These are phyloP conservation scores for Eleusine indica DNA, from an alignment of 176 grass and related monocot genomes.

Conservation along the genomic window DNA sequence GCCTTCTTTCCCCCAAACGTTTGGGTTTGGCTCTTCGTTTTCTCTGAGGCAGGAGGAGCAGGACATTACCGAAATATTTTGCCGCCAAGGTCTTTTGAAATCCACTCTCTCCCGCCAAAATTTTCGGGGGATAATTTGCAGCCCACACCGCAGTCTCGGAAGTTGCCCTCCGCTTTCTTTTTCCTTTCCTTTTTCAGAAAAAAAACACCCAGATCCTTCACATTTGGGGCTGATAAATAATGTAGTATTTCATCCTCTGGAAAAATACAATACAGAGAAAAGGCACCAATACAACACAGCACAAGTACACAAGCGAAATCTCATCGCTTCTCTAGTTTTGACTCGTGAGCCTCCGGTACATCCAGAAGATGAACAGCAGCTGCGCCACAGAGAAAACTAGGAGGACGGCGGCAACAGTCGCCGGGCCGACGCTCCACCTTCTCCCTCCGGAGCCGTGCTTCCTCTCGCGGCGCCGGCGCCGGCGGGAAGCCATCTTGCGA, in stretches of 20 bases:
- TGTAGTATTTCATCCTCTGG: too few species aligned
- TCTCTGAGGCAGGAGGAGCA: not conserved
- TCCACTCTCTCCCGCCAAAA: slow-evolving; percentile 34
- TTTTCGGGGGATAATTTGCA: not conserved
- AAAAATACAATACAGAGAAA: too few species aligned
- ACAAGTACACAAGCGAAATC: not conserved
- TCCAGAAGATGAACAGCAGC: slow-evolving; percentile 58
- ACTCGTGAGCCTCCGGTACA: slow-evolving; percentile 42
- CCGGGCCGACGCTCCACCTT: slow-evolving; percentile 29
- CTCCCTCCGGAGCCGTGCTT: not conserved
- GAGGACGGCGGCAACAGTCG: slow-evolving; percentile 36
- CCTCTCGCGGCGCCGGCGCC: slow-evolving; percentile 27
- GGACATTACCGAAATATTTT: slow-evolving; percentile 18
- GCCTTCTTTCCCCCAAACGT: not conserved
- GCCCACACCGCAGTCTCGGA: not conserved
- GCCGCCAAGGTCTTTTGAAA: slow-evolving; percentile 41
- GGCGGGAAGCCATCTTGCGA: slow-evolving; percentile 39
- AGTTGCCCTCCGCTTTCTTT: too few species aligned
- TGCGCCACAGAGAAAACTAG: slow-evolving; percentile 53
- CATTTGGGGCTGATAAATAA: too few species aligned
- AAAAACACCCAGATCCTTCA: too few species aligned
- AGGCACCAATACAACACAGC: too few species aligned
- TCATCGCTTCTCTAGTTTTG: slow-evolving; percentile 28
- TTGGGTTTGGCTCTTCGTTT: slow-evolving; percentile 1
- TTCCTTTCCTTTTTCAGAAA: too few species aligned